Base-by-base conservation (phyloP, 1,139 yeast species). In the Waltiozyma solani region DNA sequence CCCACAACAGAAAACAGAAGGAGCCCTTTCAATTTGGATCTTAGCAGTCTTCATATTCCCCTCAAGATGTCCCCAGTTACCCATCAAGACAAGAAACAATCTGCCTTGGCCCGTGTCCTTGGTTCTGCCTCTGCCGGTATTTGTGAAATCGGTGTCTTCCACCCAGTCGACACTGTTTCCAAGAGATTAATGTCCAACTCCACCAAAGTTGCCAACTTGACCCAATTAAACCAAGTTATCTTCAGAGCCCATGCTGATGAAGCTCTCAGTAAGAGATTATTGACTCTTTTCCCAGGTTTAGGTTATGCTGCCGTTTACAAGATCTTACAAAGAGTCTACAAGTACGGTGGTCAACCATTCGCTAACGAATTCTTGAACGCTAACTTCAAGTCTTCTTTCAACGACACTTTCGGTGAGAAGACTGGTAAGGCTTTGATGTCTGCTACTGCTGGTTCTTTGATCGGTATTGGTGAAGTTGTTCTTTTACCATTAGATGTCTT, bases 101-200 rank as follows among this genome's bases (percentile, higher is more conserved):
- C 94, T 36, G 97, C 86, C 42, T 51, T 70, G 40, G 96, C 99
- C 55, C 79, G 98, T 62, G 80, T 93, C 37, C 70, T 89, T 41
- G 99, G 99, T 35, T 89, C 97, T 39, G 98, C 97, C 21, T 74
- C 95, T 27, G 98, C 99, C 29, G 99, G 98, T 53, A 85, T 91
- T 57, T 77, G 94, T 57, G 99, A 91, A 64, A 81, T 91, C 54
- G 95, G 84, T 44, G 94, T 93, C 32, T 91, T 91, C 77, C 99
- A 91, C 64, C 99, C 99, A 20, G 97, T 91, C 34, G 99, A 91
- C 66, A 91, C 99, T 41, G 84, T 89, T 56, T 89, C 98, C 52
- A 91, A 91, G 70, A 81, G 99, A 67, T 75, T 91, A 60, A 91
- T 91, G 99, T 82, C 95, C 43, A 91, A 91, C 69, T 85, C 81